Percentiles rank a stretch among this genome's conserved stretches.
phyloP scores from a whole-genome alignment of 1,139 yeast species.

The Diutina ranongensis region DNA sequence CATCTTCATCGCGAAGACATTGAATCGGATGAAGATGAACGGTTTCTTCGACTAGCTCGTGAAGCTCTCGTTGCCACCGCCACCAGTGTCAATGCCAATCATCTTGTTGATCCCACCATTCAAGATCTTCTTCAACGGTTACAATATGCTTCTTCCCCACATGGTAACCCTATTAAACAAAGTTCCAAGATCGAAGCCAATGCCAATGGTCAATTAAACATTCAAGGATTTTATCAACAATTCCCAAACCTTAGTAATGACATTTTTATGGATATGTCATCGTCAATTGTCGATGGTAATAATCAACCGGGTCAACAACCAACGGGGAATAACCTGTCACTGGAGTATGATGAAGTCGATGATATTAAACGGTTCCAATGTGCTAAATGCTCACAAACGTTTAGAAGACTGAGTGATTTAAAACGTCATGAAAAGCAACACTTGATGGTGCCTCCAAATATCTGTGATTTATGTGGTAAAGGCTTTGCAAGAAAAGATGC shows the following conservation, averaged over 20 bases:
- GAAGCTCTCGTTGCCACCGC: constrained; percentile 35
- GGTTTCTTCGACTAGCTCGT: constrained; percentile 30
- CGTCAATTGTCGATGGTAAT: constrained; percentile 7
- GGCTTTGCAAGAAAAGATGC: constrained; percentile 82
- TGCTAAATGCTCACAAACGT: constrained; percentile 39
- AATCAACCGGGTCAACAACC: constrained; percentile 8
- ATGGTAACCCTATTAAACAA: constrained; percentile 30
- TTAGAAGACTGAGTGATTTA: constrained; percentile 51
- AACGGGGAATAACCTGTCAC: neutral
- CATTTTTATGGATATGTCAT: constrained; percentile 15
- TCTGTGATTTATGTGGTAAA: constrained; percentile 64
- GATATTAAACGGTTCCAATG: constrained; percentile 30
- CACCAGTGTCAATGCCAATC: neutral
- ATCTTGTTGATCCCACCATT: constrained; percentile 39
- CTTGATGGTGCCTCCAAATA: constrained; percentile 48
- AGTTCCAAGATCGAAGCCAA: constrained; percentile 26
- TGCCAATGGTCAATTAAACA: constrained; percentile 32
- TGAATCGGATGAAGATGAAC: constrained; percentile 25
- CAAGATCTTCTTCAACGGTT: constrained; percentile 28
- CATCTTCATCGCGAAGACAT: neutral
- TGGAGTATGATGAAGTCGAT: neutral
- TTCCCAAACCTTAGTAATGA: constrained; percentile 36
- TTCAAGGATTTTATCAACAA: constrained; percentile 29
- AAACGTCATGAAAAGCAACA: constrained; percentile 58
- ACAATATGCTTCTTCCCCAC: constrained; percentile 5